Base-by-base conservation (phyloP, 2,329 filamentous ascomycete species). In the Penicillium palitans region DNA sequence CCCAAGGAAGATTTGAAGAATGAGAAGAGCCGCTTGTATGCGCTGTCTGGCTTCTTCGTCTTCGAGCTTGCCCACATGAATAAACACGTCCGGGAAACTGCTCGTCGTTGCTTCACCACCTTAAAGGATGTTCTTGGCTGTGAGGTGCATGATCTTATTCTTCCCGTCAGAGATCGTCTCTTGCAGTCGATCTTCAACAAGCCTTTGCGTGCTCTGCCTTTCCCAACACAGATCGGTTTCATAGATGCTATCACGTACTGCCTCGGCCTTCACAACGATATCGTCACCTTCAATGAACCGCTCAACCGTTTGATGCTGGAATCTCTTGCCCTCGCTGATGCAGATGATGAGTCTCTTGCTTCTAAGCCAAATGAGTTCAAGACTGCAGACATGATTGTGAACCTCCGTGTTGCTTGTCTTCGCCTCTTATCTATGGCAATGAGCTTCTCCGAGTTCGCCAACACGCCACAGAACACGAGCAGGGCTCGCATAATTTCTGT, bases 211-310 rank as follows among this genome's bases (percentile, higher is more conserved):
- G 96, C 95, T 0, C 80, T 99, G 61, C 95, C 95, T 0, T 99
- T 99, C 71, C 84, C 91, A 6, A 93, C 91, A 3, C 96, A 99
- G 77, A 99, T 99, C 66, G 96, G 95, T 4, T 98, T 96, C 71
- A 97, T 99, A 66, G 96, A 99, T 72, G 95, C 95, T 1, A 92
- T 99, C 71, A 96, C 91, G 0, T 99, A 96, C 75, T 96, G 96
- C 71, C 85, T 99, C 79, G 88, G 89, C 57, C 82, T 99, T 49
- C 93, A 96, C 72, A 87, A 89, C 49, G 90, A 95, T 64, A 93
- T 97, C 69, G 87, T 99, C 27, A 86, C 88, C 8, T 96, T 98
- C 72, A 95, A 97, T 65, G 93, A 98, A 50, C 87, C 93, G 62
- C 82, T 98, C 27, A 96, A 95, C 65, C 86, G 95, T 45, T 80